Evolutionary conservation across 2,329 filamentous ascomycete genomes (phyloP).

Genomic region (Rhynchosporium graminicola): DNA sequence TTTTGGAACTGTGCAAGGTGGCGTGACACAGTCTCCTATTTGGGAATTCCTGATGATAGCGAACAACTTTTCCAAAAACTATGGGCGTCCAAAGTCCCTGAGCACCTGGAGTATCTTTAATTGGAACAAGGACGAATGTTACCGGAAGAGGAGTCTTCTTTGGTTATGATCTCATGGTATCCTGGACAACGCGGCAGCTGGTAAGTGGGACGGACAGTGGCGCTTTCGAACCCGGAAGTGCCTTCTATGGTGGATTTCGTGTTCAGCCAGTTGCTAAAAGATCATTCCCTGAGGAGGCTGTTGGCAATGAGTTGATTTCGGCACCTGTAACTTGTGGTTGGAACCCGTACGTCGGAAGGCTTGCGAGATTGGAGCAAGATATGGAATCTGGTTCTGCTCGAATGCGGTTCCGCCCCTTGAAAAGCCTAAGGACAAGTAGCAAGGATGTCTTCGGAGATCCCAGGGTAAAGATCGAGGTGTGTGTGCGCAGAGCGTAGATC

Average conservation of each 20-base stretch:
- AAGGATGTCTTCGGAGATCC: conserved; percentile 11
- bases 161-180: conserved; percentile 5
- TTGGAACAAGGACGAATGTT: conserved; percentile 11
- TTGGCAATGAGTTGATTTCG: not conserved
- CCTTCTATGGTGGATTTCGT: not conserved
- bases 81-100: not conserved
- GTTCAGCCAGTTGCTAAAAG: conserved; percentile 1
- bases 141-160: not conserved
- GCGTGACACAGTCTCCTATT: not conserved
- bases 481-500: conserved; percentile 13
- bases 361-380: not conserved
- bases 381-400: conserved; percentile 4
- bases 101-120: not conserved
- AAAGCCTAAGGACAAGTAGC: not conserved
- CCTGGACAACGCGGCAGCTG: conserved; percentile 9
- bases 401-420: conserved; percentile 8
- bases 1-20: not conserved
- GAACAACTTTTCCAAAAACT: not conserved
- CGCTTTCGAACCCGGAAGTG: conserved; percentile 1
- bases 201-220: conserved; percentile 13
- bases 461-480: conserved; percentile 13
- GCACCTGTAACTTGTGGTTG: conserved; percentile 1
- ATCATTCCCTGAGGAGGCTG: conserved; percentile 3
- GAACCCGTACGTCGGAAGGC: not conserved
- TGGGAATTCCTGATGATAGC: not conserved